Conservation (phyloP, 2,329 filamentous ascomycete genomes). For the Nothophaeocryptopus gaeumannii region DNA sequence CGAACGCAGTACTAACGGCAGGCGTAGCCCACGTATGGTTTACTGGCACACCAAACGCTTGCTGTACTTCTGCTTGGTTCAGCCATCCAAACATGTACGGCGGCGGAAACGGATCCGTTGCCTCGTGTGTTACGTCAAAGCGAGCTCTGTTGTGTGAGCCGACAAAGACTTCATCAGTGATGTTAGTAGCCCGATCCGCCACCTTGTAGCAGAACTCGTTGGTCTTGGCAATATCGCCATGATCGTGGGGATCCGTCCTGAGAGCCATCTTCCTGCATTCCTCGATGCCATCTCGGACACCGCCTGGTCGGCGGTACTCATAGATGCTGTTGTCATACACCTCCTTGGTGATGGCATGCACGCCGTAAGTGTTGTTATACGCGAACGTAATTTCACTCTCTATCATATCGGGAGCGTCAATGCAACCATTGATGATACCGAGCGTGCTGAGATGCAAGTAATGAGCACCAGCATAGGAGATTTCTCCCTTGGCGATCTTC, state of each 20-base stretch:
- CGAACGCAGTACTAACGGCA: conserved; percentile 43
- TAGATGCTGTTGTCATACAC: conserved; percentile 37
- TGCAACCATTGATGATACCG: conserved; percentile 57
- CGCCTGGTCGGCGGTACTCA: conserved; percentile 47
- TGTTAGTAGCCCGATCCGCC: conserved; percentile 39
- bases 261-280: conserved; percentile 50
- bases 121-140: conserved; percentile 54
- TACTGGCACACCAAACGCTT: conserved; percentile 55
- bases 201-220: conserved; percentile 29
- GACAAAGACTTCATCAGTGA: conserved; percentile 49
- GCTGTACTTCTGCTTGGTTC: conserved; percentile 56
- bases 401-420: conserved; percentile 51
- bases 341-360: conserved; percentile 51
- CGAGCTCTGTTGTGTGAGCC: conserved; percentile 46
- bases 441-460: conserved; percentile 48
- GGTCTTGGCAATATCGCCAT: conserved; percentile 39
- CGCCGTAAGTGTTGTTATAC: conserved; percentile 60
- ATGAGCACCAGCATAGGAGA: conserved; percentile 42
- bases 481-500: conserved; percentile 49
- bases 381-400: conserved; percentile 36
- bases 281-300: conserved; percentile 54
- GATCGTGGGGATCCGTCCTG: conserved; percentile 52
- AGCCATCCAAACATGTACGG: conserved; percentile 56
- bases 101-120: conserved; percentile 45
- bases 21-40: conserved; percentile 27